Conservation (phyloP, 495 filamentous ascomycete genomes). For the Tricharina praecox region DNA sequence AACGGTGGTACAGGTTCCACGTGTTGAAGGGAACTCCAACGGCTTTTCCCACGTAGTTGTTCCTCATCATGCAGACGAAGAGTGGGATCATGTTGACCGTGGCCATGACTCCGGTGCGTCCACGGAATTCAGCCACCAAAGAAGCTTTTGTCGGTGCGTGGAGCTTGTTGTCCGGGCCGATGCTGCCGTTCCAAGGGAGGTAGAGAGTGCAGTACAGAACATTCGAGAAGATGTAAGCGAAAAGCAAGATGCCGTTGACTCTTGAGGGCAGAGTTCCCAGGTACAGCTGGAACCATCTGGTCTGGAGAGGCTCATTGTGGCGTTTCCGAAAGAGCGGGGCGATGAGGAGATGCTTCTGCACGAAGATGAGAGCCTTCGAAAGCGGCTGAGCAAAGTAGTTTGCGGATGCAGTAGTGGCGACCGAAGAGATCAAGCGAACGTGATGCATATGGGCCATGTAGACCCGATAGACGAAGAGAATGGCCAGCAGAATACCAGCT, state of each 20-base stretch:
- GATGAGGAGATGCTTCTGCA: conserved; percentile 45
- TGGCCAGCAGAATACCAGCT: conserved; percentile 14
- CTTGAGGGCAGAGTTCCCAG: conserved; percentile 75
- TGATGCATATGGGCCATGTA: conserved; percentile 15
- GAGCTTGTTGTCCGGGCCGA: conserved; percentile 22
- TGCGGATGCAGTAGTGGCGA: conserved; percentile 2
- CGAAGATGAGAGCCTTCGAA: background rate
- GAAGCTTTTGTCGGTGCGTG: conserved; percentile 30
- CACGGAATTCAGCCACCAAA: conserved; percentile 47
- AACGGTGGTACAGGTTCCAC: conserved; percentile 67
- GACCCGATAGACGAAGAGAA: conserved; percentile 20
- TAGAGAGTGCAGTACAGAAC: conserved; percentile 45
- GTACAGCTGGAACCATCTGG: conserved; percentile 34
- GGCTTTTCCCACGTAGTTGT: conserved; percentile 45
- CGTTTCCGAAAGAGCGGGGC: conserved; percentile 66
- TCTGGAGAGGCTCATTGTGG: conserved; percentile 65
- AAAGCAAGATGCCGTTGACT: conserved; percentile 57
- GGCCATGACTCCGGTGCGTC: conserved; percentile 58
- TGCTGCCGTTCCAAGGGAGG: conserved; percentile 33
- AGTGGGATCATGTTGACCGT: conserved; percentile 67
- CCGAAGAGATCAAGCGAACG: conserved; percentile 12
- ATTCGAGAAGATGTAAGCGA: conserved; percentile 47
- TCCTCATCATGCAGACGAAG: conserved; percentile 47
- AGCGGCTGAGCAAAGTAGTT: conserved; percentile 4
- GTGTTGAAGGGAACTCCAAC: conserved; percentile 41